Evolutionary conservation across 257 asterid species (phyloP).

Genomic region (Solanum pinnatisectum): DNA sequence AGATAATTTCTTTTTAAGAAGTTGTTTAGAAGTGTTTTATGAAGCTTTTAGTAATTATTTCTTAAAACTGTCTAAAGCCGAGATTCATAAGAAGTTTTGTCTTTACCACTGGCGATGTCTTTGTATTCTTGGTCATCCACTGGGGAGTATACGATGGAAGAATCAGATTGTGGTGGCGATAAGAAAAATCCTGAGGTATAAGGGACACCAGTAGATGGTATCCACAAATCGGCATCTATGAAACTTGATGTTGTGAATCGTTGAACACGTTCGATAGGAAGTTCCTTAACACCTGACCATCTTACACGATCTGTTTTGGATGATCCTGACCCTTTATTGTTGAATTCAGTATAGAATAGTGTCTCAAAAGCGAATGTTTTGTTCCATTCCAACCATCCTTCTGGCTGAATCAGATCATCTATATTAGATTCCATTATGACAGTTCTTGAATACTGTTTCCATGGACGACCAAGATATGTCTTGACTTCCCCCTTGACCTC

Average conservation of each 20-base stretch:
- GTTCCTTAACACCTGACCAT: conserved; percentile 71
- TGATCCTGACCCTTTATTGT: conserved; percentile 68
- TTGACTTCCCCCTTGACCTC: conserved; percentile 20
- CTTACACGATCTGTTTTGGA: conserved; percentile 34
- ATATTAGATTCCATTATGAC: conserved; percentile 61
- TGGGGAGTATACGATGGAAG: conserved; percentile 42
- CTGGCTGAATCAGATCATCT: conserved; percentile 53
- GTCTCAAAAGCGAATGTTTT: conserved; percentile 35
- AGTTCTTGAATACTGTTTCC: conserved; percentile 73
- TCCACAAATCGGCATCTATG: conserved; percentile 51
- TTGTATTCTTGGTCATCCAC: conserved; percentile 49
- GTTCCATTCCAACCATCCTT: conserved; percentile 76
- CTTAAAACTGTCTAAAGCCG: background rate
- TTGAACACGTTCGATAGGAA: conserved; percentile 35
- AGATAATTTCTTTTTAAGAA: background rate
- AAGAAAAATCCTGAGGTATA: conserved; percentile 39
- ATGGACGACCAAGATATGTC: conserved; percentile 69
- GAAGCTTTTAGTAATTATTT: background rate
- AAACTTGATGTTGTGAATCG: conserved; percentile 45
- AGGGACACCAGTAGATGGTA: conserved; percentile 32
- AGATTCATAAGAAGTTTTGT: conserved; percentile 1
- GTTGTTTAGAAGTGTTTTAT: background rate
- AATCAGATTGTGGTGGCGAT: conserved; percentile 41
- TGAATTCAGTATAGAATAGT: conserved; percentile 61
- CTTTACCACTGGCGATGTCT: conserved; percentile 31